Conservation (phyloP, 331 rosid genomes). For the Phaseolus coccineus region DNA sequence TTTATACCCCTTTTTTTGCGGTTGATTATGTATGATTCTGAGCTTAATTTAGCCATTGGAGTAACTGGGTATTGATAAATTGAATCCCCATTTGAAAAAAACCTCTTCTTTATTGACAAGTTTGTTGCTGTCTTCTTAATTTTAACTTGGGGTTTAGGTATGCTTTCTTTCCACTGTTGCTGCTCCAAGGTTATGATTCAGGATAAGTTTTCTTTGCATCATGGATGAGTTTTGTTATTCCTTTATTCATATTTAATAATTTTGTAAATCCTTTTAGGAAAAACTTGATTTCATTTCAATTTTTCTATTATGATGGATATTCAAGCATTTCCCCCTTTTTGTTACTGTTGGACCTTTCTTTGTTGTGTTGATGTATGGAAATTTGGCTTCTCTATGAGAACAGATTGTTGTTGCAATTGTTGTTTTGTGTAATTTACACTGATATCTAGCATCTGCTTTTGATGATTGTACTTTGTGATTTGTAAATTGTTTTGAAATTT, state of each 20-base stretch:
- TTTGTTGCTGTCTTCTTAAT: constrained; percentile 5
- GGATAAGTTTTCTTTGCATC: constrained; percentile 14
- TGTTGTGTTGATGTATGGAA: constrained; percentile 29
- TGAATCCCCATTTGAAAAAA: constrained; percentile 41
- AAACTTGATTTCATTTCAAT: constrained; percentile 19
- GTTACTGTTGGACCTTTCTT: constrained; percentile 22
- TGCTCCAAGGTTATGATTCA: constrained; percentile 17
- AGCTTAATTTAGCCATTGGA: constrained; percentile 15
- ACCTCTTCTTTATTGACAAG: constrained; percentile 27
- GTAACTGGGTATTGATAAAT: constrained; percentile 34
- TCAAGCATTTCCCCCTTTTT: background rate
- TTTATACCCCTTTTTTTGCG: background rate
- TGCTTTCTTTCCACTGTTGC: constrained; percentile 17
- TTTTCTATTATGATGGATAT: constrained; percentile 28
- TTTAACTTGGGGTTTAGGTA: constrained; percentile 39
- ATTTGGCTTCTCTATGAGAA: constrained; percentile 9
- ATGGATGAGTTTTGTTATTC: background rate
- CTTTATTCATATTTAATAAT: background rate
- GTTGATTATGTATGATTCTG: constrained; percentile 22
- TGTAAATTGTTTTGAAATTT: constrained; percentile 6
- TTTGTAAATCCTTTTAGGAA: background rate
- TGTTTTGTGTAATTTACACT: constrained; percentile 8
- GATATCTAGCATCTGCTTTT: constrained; percentile 19
- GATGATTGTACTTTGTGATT: constrained; percentile 28
- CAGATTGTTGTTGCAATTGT: constrained; percentile 1